Base-by-base conservation (phyloP, 192 early-diverging fungal species). In the Thamnidium elegans region DNA sequence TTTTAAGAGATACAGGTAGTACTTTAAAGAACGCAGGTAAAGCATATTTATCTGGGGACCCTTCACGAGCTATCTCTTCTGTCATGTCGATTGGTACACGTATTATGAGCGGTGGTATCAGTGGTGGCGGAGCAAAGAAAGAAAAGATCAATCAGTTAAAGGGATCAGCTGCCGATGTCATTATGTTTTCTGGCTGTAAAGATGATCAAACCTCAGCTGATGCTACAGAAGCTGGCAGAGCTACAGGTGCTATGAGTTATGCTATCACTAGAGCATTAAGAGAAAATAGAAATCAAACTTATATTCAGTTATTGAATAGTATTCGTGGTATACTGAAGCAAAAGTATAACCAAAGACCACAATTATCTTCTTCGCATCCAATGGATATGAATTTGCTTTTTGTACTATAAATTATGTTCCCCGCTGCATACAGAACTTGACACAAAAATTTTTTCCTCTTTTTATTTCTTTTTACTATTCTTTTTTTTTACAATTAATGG, bases 191-290 rank as follows among this genome's bases (percentile, higher is more conserved):
- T 54, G 90, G 90, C 75, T 85, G 91, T 73, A 90, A 88, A 60
- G 91, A 93, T 65, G 78, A 78, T 53, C 90, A 93, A 69, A 93
- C 91, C 9, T 90, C 89, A n/a, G 90, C 90, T 4, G 91, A 93
- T 77, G 76, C 90, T n/a, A 78, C 79, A 47, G 79, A 86, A 31
- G 77, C 74, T 31, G 82, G 78, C 11, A 67, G 67, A 17, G 83
- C 83, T 64, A 90, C 86, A 0, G 89, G 89, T 23, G 90, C 89
- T 32, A 90, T 91, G 87, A 85, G 86, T 23, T 82, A 89, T 53
- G 87, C 91, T 0, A 88, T 93, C 17, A 82, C 84, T 17, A 78
- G 75, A 55, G 70, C 79, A 30, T 66, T 91, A 65, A 74, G 81
- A 58, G 55, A 73, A 10, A 87, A 86, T 42, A 82, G 72, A 0